Percentiles rank a stretch among this genome's conserved stretches.
Conservation (phyloP, 1,139 yeast species). For the Petasospora fabianii region DNA sequence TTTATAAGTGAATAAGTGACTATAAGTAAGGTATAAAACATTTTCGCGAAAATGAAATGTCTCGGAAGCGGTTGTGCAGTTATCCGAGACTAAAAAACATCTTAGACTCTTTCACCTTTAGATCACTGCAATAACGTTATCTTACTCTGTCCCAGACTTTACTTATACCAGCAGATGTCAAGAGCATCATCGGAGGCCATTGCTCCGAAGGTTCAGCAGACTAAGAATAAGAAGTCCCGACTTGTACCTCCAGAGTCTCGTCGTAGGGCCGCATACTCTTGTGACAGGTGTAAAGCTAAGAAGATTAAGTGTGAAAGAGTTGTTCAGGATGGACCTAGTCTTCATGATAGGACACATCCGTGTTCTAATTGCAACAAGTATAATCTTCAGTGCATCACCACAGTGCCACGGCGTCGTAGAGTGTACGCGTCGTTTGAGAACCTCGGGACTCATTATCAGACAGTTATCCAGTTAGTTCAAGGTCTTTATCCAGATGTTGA, state of each 20-base stretch:
- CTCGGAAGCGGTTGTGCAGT: constrained; percentile 1
- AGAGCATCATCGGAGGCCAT: constrained; percentile 1
- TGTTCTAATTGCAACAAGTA: constrained; percentile 37
- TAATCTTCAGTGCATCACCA: constrained; percentile 37
- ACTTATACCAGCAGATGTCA: neutral
- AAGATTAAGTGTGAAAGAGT: constrained; percentile 41
- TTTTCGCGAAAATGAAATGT: constrained; percentile 1
- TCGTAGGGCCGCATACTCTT: constrained; percentile 38
- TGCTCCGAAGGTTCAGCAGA: constrained; percentile 19
- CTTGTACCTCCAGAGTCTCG: constrained; percentile 35
- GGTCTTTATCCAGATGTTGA: constrained; percentile 42
- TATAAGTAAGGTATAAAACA: too few relatives aligned
- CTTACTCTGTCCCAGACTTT: neutral
- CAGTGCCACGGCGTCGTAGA: constrained; percentile 37
- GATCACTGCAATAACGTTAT: neutral
- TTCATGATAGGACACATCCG: constrained; percentile 35
- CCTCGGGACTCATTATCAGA: constrained; percentile 37
- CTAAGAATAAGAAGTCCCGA: constrained; percentile 23
- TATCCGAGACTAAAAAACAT: neutral
- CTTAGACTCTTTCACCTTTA: neutral
- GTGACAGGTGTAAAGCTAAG: constrained; percentile 43
- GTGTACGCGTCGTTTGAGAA: constrained; percentile 37
- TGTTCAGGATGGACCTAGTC: constrained; percentile 14
- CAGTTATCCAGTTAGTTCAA: constrained; percentile 34
- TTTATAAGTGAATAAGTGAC: too few relatives aligned